A percentile compares a stretch with the other conserved stretches of the same genome.
Conservation (phyloP, 2,329 filamentous ascomycete species). For the Penicillium sp. region DNA sequence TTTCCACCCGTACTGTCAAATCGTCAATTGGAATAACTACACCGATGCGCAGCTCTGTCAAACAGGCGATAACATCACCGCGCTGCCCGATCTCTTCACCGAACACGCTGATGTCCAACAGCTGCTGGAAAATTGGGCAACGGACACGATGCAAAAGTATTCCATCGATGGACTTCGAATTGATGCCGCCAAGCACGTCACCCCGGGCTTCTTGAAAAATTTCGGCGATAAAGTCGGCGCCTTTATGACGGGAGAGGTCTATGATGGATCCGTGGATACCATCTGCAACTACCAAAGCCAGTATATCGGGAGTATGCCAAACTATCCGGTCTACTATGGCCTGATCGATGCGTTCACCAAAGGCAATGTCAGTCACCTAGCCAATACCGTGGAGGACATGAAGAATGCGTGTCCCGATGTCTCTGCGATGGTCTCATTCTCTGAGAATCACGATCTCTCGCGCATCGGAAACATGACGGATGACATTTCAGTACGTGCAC, state of each 20-base stretch:
- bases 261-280: slow-evolving; percentile 36
- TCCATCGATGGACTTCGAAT: slow-evolving; percentile 54
- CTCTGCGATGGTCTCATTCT: slow-evolving; percentile 53
- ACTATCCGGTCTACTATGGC: slow-evolving; percentile 46
- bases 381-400: slow-evolving; percentile 26
- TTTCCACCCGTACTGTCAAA: slow-evolving; percentile 33
- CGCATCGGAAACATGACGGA: slow-evolving; percentile 55
- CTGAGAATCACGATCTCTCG: slow-evolving; percentile 62
- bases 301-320: slow-evolving; percentile 47
- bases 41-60: slow-evolving; percentile 23
- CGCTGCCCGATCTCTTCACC: slow-evolving; percentile 51
- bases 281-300: slow-evolving; percentile 47
- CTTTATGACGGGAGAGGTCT: slow-evolving; percentile 52
- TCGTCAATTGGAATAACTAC: slow-evolving; percentile 38
- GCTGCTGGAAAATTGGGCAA: slow-evolving; percentile 45
- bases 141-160: slow-evolving; percentile 45
- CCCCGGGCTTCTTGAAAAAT: slow-evolving; percentile 42
- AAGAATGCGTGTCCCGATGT: slow-evolving; percentile 43
- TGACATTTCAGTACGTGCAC: slow-evolving; percentile 49
- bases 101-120: slow-evolving; percentile 43
- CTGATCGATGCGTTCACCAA: slow-evolving; percentile 37
- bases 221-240: slow-evolving; percentile 40
- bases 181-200: slow-evolving; percentile 53
- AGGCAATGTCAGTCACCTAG: slow-evolving; percentile 33
- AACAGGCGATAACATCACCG: slow-evolving; percentile 43